Evolutionary conservation across 345 rosid species (phyloP), one percentile per base, ranked within the genome.

Genomic region (Toxicodendron radicans): DNA sequence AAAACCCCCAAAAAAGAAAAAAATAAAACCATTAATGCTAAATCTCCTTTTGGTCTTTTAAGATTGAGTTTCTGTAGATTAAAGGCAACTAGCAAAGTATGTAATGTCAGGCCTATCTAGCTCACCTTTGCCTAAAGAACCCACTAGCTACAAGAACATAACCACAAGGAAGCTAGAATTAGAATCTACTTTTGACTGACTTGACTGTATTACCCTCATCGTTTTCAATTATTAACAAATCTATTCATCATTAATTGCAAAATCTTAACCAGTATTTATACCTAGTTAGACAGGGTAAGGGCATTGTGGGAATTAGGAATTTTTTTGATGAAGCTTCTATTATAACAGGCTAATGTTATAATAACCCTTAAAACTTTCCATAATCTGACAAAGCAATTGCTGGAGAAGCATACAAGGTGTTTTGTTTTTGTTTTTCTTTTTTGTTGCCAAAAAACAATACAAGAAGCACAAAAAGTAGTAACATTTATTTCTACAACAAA

Each of bases 41-140:
- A 70, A 68, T 64, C 30, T 68, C 41, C 59, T 58, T 73, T 76
- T 41, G 27, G 14, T 58, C 45, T 58, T 53, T 27, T 33, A 51
- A 62, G 74, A 48, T 59, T 64, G 58, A 73, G 58, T 51, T 48
- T 5, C 54, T 57, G 56, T 20, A 77, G 70, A 78, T 68, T 69
- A 81, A 72, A 78, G 76, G 61, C 76, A 83, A 74, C 0, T 12
- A 66, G 66, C 56, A 66, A 68, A 65, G 58, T 53, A 51, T 66
- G 33, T 69, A 51, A 74, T 73, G 77, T 79, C 68, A 68, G 80
- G 80, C 65, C 78, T 73, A 62, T 20, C 30, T 58, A 70, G 52
- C 75, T 61, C 60, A 71, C 64, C 82, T 82, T 82, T 79, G 61
- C 75, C 67, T 75, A 81, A 81, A 79, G 90, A 79, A 82, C 82